Evolutionary conservation across 2,329 filamentous ascomycete genomes (phyloP).

Genomic region (Sarocladiaceae sp.): DNA sequence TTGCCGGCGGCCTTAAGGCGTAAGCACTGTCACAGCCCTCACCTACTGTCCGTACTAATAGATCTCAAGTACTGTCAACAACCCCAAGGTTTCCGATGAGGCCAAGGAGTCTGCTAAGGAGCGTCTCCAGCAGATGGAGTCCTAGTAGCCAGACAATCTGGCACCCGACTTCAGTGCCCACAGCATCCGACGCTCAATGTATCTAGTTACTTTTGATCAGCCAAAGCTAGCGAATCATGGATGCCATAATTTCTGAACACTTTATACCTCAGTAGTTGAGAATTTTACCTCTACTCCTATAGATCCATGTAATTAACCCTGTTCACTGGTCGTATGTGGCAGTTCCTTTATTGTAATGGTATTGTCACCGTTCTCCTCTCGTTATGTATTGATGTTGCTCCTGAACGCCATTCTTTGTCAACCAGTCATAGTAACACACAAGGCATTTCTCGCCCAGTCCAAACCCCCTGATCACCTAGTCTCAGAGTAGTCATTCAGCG

Average conservation of each 20-base stretch:
- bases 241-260: neutral
- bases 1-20: slow-evolving; percentile 46
- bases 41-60: slow-evolving; percentile 15
- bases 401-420: too few species aligned
- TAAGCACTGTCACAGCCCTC: slow-evolving; percentile 23
- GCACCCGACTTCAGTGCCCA: neutral
- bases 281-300: too few species aligned
- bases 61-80: slow-evolving; percentile 38
- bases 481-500: slow-evolving; percentile 78
- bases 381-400: too few species aligned
- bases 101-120: slow-evolving; percentile 50
- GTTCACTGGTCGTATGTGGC: too few species aligned
- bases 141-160: neutral
- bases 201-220: slow-evolving; percentile 7
- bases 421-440: too few species aligned
- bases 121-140: slow-evolving; percentile 27
- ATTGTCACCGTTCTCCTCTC: too few species aligned
- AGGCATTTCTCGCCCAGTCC: neutral
- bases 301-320: too few species aligned
- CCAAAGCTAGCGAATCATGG: slow-evolving; percentile 3
- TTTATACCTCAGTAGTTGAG: too few species aligned
- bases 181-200: neutral
- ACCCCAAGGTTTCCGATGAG: slow-evolving; percentile 50
- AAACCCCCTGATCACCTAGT: slow-evolving; percentile 19
- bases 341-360: too few species aligned